A percentile compares a stretch with the other conserved stretches of the same genome.
Conservation (phyloP, 2,329 filamentous ascomycete species). For the Penicillium sp. region DNA sequence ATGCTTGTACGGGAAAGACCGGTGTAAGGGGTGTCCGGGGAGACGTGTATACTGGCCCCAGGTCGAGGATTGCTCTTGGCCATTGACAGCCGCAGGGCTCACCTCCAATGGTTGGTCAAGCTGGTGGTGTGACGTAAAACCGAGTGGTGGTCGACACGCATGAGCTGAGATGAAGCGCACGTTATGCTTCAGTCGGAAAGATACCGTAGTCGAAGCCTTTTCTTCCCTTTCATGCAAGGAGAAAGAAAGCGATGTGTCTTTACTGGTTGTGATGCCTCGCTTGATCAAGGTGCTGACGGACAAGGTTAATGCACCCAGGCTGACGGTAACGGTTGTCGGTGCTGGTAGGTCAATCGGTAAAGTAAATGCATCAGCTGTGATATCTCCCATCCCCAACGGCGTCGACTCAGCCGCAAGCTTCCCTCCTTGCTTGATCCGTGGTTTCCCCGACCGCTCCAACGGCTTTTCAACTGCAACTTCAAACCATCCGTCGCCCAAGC, state of each 20-base stretch:
- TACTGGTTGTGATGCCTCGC: constrained; percentile 23
- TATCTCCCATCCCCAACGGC: constrained; percentile 44
- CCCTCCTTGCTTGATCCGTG: constrained; percentile 51
- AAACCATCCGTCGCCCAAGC: constrained; percentile 54
- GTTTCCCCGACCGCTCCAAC: constrained; percentile 31
- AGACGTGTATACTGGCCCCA: constrained; percentile 32
- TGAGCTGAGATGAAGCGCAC: constrained; percentile 60
- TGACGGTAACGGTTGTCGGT: constrained; percentile 19
- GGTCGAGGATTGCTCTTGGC: constrained; percentile 2
- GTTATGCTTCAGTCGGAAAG: constrained; percentile 53
- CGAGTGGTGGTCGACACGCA: constrained; percentile 54
- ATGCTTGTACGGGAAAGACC: constrained; percentile 37
- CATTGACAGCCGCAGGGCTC: not conserved
- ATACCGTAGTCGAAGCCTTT: constrained; percentile 23
- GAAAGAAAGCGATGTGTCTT: constrained; percentile 34
- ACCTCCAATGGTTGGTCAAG: not conserved
- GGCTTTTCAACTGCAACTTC: constrained; percentile 47
- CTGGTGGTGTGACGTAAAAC: constrained; percentile 28
- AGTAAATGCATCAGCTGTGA: constrained; percentile 43
- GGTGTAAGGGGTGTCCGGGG: constrained; percentile 45
- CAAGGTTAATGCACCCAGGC: constrained; percentile 31
- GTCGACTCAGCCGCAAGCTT: constrained; percentile 44
- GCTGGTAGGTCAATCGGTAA: constrained; percentile 39
- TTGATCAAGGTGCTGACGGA: constrained; percentile 20
- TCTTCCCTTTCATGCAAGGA: constrained; percentile 15